A percentile compares a stretch with the other conserved stretches of the same genome.
Evolutionary conservation across 1,284 basidiomycete genomes (phyloP).

Genomic region (Marasmius tenuissimus): DNA sequence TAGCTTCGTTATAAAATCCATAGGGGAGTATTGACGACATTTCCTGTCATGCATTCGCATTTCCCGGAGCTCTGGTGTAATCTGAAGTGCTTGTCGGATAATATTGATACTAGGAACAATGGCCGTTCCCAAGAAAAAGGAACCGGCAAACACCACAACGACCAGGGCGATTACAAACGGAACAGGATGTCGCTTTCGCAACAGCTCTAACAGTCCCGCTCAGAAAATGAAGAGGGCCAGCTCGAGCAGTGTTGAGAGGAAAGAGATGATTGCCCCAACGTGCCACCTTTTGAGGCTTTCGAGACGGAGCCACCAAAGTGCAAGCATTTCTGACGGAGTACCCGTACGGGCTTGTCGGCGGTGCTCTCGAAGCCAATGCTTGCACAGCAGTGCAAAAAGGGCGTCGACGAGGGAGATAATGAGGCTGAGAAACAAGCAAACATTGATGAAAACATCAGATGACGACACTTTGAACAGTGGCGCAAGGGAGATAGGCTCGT

Average conservation of each 20-base stretch:
- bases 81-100: too few species aligned
- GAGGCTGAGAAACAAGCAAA: conserved; percentile 8
- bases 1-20: too few species aligned
- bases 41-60: too few species aligned
- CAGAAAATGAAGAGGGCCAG: conserved; percentile 2
- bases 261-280: not conserved
- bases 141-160: too few species aligned
- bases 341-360: not conserved
- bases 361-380: conserved; percentile 12
- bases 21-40: too few species aligned
- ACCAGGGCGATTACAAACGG: too few species aligned
- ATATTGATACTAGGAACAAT: too few species aligned
- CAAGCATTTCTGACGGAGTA: not conserved
- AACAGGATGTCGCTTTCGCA: not conserved
- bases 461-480: not conserved
- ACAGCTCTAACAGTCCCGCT: conserved; percentile 1
- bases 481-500: not conserved
- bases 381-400: conserved; percentile 8
- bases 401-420: not conserved
- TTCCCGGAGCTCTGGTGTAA: too few species aligned
- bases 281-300: not conserved
- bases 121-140: too few species aligned
- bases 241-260: not conserved
- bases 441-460: not conserved
- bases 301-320: not conserved